These are phyloP conservation scores for Sporothrix protearum DNA, from an alignment of 2,329 filamentous ascomycete species.

Conservation along the genomic window DNA sequence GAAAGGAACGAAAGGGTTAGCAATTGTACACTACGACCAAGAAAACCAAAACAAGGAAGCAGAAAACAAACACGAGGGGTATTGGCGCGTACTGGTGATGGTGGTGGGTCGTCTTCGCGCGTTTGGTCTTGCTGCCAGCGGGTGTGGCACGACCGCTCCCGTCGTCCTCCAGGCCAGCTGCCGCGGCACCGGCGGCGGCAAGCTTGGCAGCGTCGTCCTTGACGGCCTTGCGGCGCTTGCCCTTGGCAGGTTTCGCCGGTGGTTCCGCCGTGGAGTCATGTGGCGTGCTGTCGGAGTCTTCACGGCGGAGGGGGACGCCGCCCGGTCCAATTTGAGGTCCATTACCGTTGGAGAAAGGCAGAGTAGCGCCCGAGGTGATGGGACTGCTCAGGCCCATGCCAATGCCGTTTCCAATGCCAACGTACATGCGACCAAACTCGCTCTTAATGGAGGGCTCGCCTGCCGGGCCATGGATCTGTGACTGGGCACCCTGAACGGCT, in stretches of 20 bases:
- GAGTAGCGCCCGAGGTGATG: conserved; percentile 41
- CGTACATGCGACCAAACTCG: conserved; percentile 92
- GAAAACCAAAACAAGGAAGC: not conserved
- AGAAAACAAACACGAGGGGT: not conserved
- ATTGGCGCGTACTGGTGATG: conserved; percentile 59
- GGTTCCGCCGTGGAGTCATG: conserved; percentile 46
- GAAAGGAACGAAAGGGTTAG: not conserved
- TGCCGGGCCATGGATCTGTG: conserved; percentile 70
- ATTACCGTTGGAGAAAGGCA: conserved; percentile 44
- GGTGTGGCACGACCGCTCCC: conserved; percentile 61
- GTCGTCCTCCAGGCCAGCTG: conserved; percentile 60
- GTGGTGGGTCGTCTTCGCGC: conserved; percentile 62
- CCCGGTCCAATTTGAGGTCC: conserved; percentile 31
- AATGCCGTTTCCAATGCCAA: conserved; percentile 70
- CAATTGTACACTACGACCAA: not conserved
- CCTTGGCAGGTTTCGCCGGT: conserved; percentile 43
- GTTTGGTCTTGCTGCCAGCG: conserved; percentile 54
- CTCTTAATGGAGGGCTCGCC: conserved; percentile 89
- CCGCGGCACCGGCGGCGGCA: conserved; percentile 51
- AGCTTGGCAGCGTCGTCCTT: conserved; percentile 70
- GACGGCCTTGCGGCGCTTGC: conserved; percentile 61
- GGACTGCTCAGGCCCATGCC: conserved; percentile 51
- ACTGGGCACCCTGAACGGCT: conserved; percentile 87
- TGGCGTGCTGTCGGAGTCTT: conserved; percentile 47
- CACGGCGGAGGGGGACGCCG: conserved; percentile 45